Evolutionary conservation across 2,329 filamentous ascomycete genomes (phyloP).

Genomic region (Penicillium sp.): DNA sequence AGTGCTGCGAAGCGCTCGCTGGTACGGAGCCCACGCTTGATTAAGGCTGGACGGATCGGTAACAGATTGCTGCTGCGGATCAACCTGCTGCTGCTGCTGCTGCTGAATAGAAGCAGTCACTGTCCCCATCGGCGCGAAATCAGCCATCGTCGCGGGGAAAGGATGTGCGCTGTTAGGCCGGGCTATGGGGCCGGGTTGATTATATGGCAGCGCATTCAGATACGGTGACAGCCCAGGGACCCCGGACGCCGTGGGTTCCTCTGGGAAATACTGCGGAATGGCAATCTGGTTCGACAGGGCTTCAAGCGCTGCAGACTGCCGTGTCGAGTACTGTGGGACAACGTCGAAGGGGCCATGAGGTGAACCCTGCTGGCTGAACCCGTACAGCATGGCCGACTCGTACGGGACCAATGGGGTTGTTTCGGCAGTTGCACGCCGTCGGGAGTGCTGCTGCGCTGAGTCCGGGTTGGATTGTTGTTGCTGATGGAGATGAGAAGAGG

Average conservation of each 20-base stretch:
- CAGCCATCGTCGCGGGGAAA: slow-evolving; percentile 57
- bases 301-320: slow-evolving; percentile 76
- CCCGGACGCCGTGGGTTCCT: slow-evolving; percentile 65
- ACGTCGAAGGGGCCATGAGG: slow-evolving; percentile 70
- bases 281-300: slow-evolving; percentile 70
- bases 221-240: slow-evolving; percentile 61
- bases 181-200: slow-evolving; percentile 61
- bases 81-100: not conserved
- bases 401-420: slow-evolving; percentile 52
- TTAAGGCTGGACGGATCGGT: slow-evolving; percentile 58
- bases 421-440: slow-evolving; percentile 1
- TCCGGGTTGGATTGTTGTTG: not conserved
- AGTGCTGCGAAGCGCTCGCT: slow-evolving; percentile 60
- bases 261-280: slow-evolving; percentile 74
- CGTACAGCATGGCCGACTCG: slow-evolving; percentile 74
- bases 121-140: slow-evolving; percentile 42
- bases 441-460: slow-evolving; percentile 33
- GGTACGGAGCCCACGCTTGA: slow-evolving; percentile 68
- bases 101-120: slow-evolving; percentile 36
- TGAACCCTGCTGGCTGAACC: slow-evolving; percentile 65
- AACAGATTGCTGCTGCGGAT: slow-evolving; percentile 23
- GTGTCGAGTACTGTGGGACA: slow-evolving; percentile 72
- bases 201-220: slow-evolving; percentile 64
- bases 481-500: not conserved
- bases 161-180: slow-evolving; percentile 54